phyloP scores from a whole-genome alignment of 768 basidiomycete species.

The Vishniacozyma victoriae region DNA sequence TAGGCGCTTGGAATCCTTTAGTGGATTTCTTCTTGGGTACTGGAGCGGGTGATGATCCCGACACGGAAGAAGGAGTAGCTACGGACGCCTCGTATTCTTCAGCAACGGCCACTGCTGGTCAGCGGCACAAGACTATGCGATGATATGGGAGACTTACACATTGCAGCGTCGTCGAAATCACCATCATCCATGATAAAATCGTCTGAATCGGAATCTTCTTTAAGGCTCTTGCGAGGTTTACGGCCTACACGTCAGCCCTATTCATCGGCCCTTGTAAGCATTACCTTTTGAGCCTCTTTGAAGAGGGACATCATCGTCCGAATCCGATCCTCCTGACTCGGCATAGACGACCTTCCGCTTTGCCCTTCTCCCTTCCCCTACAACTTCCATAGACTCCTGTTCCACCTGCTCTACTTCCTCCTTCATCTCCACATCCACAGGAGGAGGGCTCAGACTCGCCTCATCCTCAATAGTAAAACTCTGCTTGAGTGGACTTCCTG shows the following conservation, averaged over 20 bases:
- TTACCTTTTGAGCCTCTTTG: constrained; percentile 1
- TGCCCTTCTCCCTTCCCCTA: constrained; percentile 23
- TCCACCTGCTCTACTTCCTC: constrained; percentile 20
- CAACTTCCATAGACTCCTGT: constrained; percentile 16
- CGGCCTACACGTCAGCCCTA: constrained; percentile 5
- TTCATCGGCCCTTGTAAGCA: too few relatives aligned
- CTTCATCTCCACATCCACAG: not conserved
- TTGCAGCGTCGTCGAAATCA: constrained; percentile 32
- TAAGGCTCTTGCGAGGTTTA: constrained; percentile 37
- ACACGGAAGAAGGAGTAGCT: constrained; percentile 14
- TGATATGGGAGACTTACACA: constrained; percentile 23
- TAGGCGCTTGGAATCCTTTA: constrained; percentile 16
- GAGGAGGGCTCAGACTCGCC: too few relatives aligned
- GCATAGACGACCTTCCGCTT: constrained; percentile 39
- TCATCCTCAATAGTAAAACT: not conserved
- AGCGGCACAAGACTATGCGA: not conserved
- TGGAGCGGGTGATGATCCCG: constrained; percentile 7
- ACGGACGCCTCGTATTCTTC: constrained; percentile 32
- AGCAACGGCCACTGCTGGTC: constrained; percentile 24
- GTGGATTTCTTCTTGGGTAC: constrained; percentile 17
- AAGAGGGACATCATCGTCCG: constrained; percentile 7
- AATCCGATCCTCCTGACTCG: constrained; percentile 27
- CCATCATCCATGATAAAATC: constrained; percentile 43
- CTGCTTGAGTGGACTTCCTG: constrained; percentile 24
- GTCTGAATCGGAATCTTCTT: constrained; percentile 38